Base-by-base conservation (phyloP, 1,284 basidiomycete species). In the Ustilago crameri region DNA sequence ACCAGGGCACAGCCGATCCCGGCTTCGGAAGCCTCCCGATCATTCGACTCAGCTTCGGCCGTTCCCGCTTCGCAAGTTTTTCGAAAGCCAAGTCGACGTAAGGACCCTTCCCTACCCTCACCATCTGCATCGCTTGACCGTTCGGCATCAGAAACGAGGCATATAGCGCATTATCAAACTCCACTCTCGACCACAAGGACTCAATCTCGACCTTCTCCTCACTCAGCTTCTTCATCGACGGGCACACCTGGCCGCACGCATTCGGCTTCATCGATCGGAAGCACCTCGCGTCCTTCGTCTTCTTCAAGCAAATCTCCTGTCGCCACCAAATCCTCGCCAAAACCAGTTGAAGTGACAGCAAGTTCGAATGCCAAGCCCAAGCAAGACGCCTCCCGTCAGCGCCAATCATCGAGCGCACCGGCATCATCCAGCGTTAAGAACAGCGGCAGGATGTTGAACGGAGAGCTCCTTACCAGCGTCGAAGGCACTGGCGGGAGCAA, bases 21-120 rank as follows among this genome's bases (percentile, higher is more conserved):
- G 55, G 23, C n/a, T 43, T 59, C 51, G 57, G 64, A 45, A 45
- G 41, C 12, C 17, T 44, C 52, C 52, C 64, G 64, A 67, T 49
- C 45, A 15, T 42, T 35, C 50, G 48, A 45, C 44, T 40, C 42
- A 50, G 35, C 46, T 37, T 55, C 56, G 48, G 46, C 42, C 18
- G 18, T 17, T 37, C 26, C 56, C 2, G 22, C 35, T 41, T 10
- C 37, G 27, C 30, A 34, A 15, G 10, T 40, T 23, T 51, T 51
- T 41, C 44, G 38, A 10, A 40, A 20, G 30, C 44, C 49, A 24
- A 30, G 15, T 20, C 12, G 12, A 18, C 17, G 47, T 30, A 22
- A 18, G 14, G 15, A 40, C 14, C 20, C 23, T n/a, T 35, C 20
- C 15, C 18, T 23, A 12, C 3, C 12, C n/a, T 22, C 32, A 8